A percentile compares a stretch with the other conserved stretches of the same genome.
phyloP scores from a whole-genome alignment of 1,284 basidiomycete species.

The Tilletia setariae region DNA sequence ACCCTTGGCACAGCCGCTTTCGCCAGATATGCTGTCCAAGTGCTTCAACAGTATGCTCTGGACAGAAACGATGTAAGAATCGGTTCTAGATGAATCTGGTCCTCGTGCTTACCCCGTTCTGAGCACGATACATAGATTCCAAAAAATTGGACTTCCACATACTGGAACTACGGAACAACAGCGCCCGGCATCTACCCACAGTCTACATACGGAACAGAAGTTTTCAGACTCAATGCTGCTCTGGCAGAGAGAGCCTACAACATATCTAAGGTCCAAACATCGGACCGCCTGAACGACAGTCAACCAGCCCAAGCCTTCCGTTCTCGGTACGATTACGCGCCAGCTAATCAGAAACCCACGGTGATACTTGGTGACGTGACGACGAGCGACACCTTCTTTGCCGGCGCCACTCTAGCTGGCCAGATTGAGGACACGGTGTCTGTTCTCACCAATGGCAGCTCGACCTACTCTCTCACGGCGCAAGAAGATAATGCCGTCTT shows the following conservation, averaged over 20 bases:
- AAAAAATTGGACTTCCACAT: conserved; percentile 58
- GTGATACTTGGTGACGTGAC: conserved; percentile 49
- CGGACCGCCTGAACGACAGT: conserved; percentile 55
- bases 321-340: conserved; percentile 53
- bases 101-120: background rate
- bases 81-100: background rate
- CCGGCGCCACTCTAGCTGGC: conserved; percentile 56
- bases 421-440: conserved; percentile 58
- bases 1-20: conserved; percentile 59
- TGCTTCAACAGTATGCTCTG: conserved; percentile 2
- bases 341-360: conserved; percentile 54
- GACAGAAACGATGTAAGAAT: background rate
- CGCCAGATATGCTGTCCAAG: conserved; percentile 38
- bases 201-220: conserved; percentile 60
- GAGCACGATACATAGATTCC: conserved; percentile 33
- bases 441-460: conserved; percentile 55
- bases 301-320: conserved; percentile 54
- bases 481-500: conserved; percentile 62
- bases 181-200: conserved; percentile 53
- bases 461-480: conserved; percentile 58
- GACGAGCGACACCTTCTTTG: conserved; percentile 59
- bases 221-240: conserved; percentile 60
- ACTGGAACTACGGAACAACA: conserved; percentile 56
- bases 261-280: conserved; percentile 52
- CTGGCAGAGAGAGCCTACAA: conserved; percentile 56